Conservation (phyloP, 129 eudicot species). For the Apium graveolens region DNA sequence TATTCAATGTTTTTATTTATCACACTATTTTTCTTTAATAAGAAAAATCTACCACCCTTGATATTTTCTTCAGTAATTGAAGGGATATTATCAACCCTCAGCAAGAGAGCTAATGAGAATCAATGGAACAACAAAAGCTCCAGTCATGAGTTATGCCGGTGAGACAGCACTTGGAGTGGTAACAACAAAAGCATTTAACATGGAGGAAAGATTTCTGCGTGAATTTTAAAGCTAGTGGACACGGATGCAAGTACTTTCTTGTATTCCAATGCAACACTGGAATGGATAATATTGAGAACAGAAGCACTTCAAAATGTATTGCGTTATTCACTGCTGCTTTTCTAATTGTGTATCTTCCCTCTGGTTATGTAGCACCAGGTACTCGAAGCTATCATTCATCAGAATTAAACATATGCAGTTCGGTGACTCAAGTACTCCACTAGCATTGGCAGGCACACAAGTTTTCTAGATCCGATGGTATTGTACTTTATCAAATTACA, state of each 20-base stretch:
- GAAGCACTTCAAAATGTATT: constrained; percentile 58
- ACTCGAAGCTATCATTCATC: constrained; percentile 2
- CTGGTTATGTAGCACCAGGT: constrained; percentile 60
- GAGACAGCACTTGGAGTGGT: constrained; percentile 87
- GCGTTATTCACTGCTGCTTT: constrained; percentile 57
- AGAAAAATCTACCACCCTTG: background rate
- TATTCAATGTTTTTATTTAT: background rate
- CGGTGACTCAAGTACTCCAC: background rate
- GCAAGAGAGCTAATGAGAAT: constrained; percentile 79
- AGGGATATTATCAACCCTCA: constrained; percentile 65
- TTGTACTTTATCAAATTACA: constrained; percentile 41
- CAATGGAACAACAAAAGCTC: constrained; percentile 88
- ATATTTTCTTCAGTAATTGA: background rate
- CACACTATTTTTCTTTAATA: too few relatives aligned
- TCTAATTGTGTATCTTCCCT: constrained; percentile 49
- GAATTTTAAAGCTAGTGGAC: constrained; percentile 54
- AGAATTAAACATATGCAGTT: background rate
- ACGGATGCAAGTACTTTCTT: constrained; percentile 69
- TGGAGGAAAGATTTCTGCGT: constrained; percentile 48
- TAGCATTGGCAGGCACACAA: constrained; percentile 45
- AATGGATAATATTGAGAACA: constrained; percentile 67
- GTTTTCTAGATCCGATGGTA: constrained; percentile 48
- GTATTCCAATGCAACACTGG: constrained; percentile 63
- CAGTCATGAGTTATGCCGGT: constrained; percentile 69
- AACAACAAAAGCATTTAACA: constrained; percentile 63